Evolutionary conservation across 2,329 filamentous ascomycete species (phyloP).

Genomic region (Lithohypha guttulata): DNA sequence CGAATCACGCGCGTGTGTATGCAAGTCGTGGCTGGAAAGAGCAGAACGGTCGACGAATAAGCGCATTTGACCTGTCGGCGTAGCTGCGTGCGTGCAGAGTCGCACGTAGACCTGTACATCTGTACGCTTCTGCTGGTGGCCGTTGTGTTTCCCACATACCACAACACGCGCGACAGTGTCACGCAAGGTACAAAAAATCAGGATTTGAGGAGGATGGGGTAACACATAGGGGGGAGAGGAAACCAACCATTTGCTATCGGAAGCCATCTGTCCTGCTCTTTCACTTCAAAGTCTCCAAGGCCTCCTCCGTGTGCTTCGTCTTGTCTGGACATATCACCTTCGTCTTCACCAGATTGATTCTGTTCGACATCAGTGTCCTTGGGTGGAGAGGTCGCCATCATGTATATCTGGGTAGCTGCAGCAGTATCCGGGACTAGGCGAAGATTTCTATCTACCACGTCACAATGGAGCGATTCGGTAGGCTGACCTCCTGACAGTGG

Average conservation of each 20-base stretch:
- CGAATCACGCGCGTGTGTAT: conserved; percentile 9
- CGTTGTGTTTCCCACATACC: conserved; percentile 4
- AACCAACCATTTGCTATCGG: conserved; percentile 99
- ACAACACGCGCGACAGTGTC: conserved; percentile 19
- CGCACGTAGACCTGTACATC: conserved; percentile 1
- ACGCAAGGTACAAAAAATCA: conserved; percentile 25
- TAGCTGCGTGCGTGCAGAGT: conserved; percentile 9
- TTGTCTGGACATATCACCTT: conserved; percentile 74
- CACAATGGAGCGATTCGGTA: conserved; percentile 5
- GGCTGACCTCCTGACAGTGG: not conserved
- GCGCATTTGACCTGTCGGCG: conserved; percentile 3
- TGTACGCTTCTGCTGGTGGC: conserved; percentile 3
- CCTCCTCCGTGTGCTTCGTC: conserved; percentile 59
- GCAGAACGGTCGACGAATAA: conserved; percentile 9
- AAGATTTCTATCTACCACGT: conserved; percentile 1
- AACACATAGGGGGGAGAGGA: conserved; percentile 29
- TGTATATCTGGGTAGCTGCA: conserved; percentile 47
- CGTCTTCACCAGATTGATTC: conserved; percentile 83
- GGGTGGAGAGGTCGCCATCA: conserved; percentile 92
- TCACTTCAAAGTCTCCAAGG: conserved; percentile 92
- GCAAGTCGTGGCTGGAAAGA: conserved; percentile 10
- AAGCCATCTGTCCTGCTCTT: conserved; percentile 98
- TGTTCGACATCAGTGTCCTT: conserved; percentile 78
- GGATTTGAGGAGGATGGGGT: conserved; percentile 35
- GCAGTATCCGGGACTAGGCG: conserved; percentile 17